Conservation (phyloP, 2,329 filamentous ascomycete genomes). For the Neopestalotiopsis sp. region DNA sequence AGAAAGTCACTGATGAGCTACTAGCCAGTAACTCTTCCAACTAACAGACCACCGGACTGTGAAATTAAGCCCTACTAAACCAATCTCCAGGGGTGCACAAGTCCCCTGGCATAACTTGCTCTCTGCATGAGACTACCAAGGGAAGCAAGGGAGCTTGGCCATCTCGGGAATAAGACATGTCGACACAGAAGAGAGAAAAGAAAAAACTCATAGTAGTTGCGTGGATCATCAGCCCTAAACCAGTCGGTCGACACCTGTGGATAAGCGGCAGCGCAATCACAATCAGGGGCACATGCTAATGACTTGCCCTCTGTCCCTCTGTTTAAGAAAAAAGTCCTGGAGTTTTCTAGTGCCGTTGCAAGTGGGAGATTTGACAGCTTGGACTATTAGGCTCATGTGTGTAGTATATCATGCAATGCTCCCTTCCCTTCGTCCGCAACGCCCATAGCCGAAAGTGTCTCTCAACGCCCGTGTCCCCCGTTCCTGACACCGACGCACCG, state of each 20-base stretch:
- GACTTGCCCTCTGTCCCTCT: not conserved
- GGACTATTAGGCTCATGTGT: not conserved
- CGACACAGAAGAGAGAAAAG: not conserved
- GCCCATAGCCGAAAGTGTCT: not conserved
- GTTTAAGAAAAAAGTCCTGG: not conserved
- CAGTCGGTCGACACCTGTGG: not conserved
- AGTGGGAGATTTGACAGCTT: not conserved
- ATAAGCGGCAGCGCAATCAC: not conserved
- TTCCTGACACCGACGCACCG: not conserved
- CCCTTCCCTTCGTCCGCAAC: not conserved
- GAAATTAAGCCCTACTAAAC: not conserved
- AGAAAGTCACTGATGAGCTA: not conserved
- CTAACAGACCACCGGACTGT: not conserved
- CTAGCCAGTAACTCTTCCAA: not conserved
- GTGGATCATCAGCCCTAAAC: conserved; percentile 2
- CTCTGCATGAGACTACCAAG: not conserved
- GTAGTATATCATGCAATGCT: not conserved
- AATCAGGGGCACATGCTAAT: conserved; percentile 1
- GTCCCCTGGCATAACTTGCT: not conserved
- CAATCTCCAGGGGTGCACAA: conserved; percentile 1
- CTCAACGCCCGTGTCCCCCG: not conserved
- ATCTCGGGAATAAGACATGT: not conserved
- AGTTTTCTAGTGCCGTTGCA: not conserved
- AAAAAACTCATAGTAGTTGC: not conserved
- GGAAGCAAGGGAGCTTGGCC: not conserved